phyloP scores from a whole-genome alignment of 495 filamentous ascomycete species.

The Thermochaetoides thermophila region DNA sequence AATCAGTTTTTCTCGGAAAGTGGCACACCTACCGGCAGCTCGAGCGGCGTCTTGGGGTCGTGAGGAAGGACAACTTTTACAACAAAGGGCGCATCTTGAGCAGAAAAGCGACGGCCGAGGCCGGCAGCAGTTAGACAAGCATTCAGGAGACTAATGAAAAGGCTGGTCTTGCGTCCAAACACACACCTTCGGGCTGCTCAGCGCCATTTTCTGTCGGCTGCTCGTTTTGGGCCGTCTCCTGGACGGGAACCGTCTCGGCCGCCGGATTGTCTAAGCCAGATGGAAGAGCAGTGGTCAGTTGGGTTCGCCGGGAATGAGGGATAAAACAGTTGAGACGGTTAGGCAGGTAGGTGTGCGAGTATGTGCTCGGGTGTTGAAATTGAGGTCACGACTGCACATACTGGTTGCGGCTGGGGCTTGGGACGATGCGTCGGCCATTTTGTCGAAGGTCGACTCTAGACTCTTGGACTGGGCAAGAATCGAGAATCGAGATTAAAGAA shows the following conservation, averaged over 20 bases:
- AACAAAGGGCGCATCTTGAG: slow-evolving; percentile 46
- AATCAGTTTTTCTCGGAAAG: not conserved
- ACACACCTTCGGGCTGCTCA: slow-evolving; percentile 14
- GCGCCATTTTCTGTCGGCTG: slow-evolving; percentile 6
- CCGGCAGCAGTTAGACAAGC: slow-evolving; percentile 10
- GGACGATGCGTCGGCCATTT: slow-evolving; percentile 8
- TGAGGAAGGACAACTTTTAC: slow-evolving; percentile 73
- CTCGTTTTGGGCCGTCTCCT: too few relatives aligned
- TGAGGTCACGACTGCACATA: too few relatives aligned
- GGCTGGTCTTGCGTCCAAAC: not conserved
- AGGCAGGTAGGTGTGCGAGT: too few relatives aligned
- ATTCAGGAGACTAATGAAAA: not conserved
- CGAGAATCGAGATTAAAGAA: slow-evolving; percentile 5
- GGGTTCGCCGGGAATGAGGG: not conserved
- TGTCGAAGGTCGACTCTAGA: too few relatives aligned
- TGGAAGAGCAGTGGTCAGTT: slow-evolving; percentile 4
- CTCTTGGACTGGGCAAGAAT: too few relatives aligned
- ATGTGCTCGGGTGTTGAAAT: too few relatives aligned
- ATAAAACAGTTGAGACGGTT: too few relatives aligned
- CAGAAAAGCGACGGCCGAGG: too few relatives aligned
- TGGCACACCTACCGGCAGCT: slow-evolving; percentile 55
- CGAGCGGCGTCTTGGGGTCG: slow-evolving; percentile 51
- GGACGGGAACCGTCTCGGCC: slow-evolving; percentile 7
- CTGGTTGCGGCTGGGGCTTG: slow-evolving; percentile 5
- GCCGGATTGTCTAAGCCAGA: slow-evolving; percentile 11